Evolutionary conservation across 176 grass and related monocot genomes (phyloP), one percentile per base, ranked within the genome.

Genomic region (Raddia guianensis): DNA sequence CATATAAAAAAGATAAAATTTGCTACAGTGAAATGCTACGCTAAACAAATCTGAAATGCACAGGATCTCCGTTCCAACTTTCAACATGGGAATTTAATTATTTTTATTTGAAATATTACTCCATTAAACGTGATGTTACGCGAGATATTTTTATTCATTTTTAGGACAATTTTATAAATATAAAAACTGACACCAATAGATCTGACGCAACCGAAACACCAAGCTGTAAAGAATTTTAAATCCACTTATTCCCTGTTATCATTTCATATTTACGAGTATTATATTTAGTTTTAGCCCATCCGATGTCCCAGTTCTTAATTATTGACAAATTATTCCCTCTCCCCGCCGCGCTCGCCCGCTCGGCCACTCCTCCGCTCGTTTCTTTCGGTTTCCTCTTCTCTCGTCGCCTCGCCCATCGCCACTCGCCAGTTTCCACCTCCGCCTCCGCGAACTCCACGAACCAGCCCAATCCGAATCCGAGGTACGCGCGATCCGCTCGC

Each of bases 331-430:
- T 53, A 75, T 34, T 56, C 16, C 3, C 37, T 34, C 44, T 16
- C 20, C 32, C 20, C 63, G 5, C 61, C 75, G 8, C 75, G 54
- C 82, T 80, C 77, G 62, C 86, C 74, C 72, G 72, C 32, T 60
- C 59, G 56, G 77, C 49, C 62, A 62, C 81, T 83, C 34, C 64
- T 33, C 72, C 78, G 19, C 65, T 64, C 78, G 65, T 72, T 89
- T 72, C 45, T 37, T 75, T 60, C 76, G 1, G 62, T 46, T 75
- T 78, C 57, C 50, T 73, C 50, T 3, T 46, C 4, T 9, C 27
- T 34, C 63, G 11, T 20, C 65, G 48, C 40, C 19, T 40, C 55
- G 3, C 33, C 52, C 40, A 12, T 40, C 55, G 3, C 33, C 52
- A 14, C 40, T 75, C 27, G 27, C 27, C 27, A 27, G 27, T 27